Base-by-base conservation (phyloP, 495 filamentous ascomycete genomes). In the Trichoderma erinaceum region DNA sequence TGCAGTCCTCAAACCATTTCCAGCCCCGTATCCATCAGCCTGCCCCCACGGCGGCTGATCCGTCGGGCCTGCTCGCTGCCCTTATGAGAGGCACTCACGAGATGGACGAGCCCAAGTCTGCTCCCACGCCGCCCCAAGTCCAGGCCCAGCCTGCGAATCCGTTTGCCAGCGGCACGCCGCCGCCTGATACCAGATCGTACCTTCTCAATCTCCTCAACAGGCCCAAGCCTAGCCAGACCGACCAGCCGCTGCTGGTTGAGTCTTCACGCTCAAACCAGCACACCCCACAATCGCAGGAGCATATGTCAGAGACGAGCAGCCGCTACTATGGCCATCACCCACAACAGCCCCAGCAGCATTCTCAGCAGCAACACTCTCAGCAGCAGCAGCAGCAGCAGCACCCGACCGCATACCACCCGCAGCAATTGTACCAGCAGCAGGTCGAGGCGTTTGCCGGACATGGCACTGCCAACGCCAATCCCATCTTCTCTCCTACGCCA, bases 161-260 rank as follows among this genome's bases (percentile, higher is more conserved):
- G 1, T 68, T 61, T 41, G 44, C 50, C n/a, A 13, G n/a, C 18
- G 52, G 32, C 5, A 74, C 82, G 21, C 80, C 83, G 56, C 73
- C 81, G 1, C 70, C 71, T 1, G 78, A 82, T 70, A 84, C 83
- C 13, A 82, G 84, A 68, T 76, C 79, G 41, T 84, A 83, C 61
- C 77, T 86, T 27, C 78, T 86, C 48, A 79, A 82, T 66, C 72
- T 86, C 18, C 73, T 86, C 25, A 81, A 83, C 67, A 79, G 79
- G 50, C 84, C 81, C 61, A 86, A 87, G 78, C 81, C 81, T 58
- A 74, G 79, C 48, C 80, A 86, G 72, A 78, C 77, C 66, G 80
- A 84, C 50, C 70, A 73, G 61, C 65, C 74, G 70, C 73, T 75
- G 46, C 68, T 73, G 69, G 67, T 77, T 77, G 73, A 83, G 74